Conservation (phyloP, 768 basidiomycete genomes). For the Leccinum aurantiacum region DNA sequence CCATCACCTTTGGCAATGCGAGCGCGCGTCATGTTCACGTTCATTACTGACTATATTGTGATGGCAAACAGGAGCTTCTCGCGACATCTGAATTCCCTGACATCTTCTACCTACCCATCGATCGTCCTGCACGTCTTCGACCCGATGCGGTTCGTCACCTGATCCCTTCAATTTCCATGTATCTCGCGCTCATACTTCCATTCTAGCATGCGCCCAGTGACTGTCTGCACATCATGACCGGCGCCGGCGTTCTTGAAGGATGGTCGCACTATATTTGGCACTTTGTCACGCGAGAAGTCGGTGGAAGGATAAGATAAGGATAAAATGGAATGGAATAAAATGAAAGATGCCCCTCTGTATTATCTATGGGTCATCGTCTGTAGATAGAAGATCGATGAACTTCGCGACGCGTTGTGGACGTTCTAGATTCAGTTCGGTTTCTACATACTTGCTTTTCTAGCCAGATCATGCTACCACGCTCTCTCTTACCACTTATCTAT, state of each 20-base stretch:
- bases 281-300: constrained; percentile 41
- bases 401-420: not conserved
- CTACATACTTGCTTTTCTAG: not conserved
- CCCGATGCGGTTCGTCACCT: constrained; percentile 58
- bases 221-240: constrained; percentile 48
- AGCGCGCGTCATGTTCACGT: not conserved
- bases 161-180: not conserved
- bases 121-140: constrained; percentile 58
- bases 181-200: not conserved
- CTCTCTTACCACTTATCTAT: not conserved
- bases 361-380: not conserved
- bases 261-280: constrained; percentile 56
- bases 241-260: constrained; percentile 49
- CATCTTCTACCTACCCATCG: constrained; percentile 59
- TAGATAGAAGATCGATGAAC: not conserved
- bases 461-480: not conserved
- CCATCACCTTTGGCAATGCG: too few relatives aligned
- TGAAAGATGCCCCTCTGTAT: not conserved
- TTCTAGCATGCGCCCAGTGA: constrained; percentile 43
- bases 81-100: constrained; percentile 46
- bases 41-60: constrained; percentile 6
- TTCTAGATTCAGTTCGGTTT: not conserved
- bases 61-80: constrained; percentile 40
- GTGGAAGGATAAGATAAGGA: constrained; percentile 24
- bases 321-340: not conserved